Base-by-base conservation (phyloP, 306 rosid genomes). In the Citrullus amarus region DNA sequence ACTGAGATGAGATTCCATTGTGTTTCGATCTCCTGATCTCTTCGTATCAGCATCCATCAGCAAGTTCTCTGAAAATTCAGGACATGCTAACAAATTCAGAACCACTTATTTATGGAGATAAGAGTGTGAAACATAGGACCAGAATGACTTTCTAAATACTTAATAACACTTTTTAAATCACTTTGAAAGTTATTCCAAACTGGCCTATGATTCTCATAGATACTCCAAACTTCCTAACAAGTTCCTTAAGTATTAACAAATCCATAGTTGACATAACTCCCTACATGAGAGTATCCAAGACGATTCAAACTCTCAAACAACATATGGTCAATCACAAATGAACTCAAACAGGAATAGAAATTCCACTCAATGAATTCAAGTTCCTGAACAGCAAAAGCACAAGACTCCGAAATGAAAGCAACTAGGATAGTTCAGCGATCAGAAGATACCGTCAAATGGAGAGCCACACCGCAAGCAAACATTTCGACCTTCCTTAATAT, bases 401-500 rank as follows among this genome's bases (percentile, higher is more conserved):
- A 53, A 79, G 30, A 65, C 30, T 43, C 1, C 14, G 16, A 20
- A 18, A 54, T 4, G 11, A 59, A 77, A 46, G 38, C 1, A 50
- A 32, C 6, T 13, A n/a, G 17, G 2, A 46, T 62, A 44, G n/a
- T 46, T 17, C 11, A 61, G 2, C 0, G 44, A 44, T 43, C 58
- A 63, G 80, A 65, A 59, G 46, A 54, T 83, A 92, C 92, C 92
- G 43, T 81, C 80, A 85, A 85, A 95, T 36, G 93, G 91, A 88
- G 91, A 81, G 39, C 88, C 89, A 78, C 99, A 95, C 58, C 90
- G 90, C 86, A 89, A 79, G 88, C 99, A 95, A 43, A 74, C 84
- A 43, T 86, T 91, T 11, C 93, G 91, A 6, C 96, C 99, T 84
- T 91, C 99, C 57, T 81, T 91, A 85, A 85, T 58, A 83, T 91